Evolutionary conservation across 1,284 basidiomycete genomes (phyloP).

Genomic region (Ceratobasidium sp.): DNA sequence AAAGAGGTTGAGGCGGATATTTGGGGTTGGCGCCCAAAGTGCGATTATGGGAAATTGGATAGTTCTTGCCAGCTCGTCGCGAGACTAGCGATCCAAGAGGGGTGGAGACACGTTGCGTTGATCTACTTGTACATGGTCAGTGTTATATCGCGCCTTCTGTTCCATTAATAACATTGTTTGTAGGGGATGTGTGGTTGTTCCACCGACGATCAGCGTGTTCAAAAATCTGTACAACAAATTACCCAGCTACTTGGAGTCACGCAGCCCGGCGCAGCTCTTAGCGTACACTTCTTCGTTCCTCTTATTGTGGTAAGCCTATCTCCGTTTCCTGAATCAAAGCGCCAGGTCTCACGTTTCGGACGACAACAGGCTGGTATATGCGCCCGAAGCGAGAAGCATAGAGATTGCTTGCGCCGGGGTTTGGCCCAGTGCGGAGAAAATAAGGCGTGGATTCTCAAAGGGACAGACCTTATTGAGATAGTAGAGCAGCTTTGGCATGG

Average conservation of each 20-base stretch:
- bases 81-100: slow-evolving; percentile 13
- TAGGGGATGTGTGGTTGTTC: slow-evolving; percentile 20
- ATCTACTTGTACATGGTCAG: slow-evolving; percentile 40
- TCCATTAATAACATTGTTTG: neutral
- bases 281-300: slow-evolving; percentile 15
- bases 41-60: neutral
- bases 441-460: slow-evolving; percentile 13
- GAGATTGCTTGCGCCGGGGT: neutral
- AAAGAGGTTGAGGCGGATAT: neutral
- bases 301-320: slow-evolving; percentile 1
- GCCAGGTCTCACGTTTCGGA: neutral
- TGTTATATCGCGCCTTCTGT: too few relatives aligned
- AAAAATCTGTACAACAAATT: slow-evolving; percentile 15
- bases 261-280: neutral
- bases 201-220: slow-evolving; percentile 9
- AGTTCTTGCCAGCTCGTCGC: neutral
- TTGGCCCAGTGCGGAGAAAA: neutral
- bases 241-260: neutral
- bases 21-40: neutral
- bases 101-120: slow-evolving; percentile 5
- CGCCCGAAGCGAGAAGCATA: neutral
- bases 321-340: neutral
- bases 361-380: slow-evolving; percentile 6
- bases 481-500: slow-evolving; percentile 31
- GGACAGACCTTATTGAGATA: neutral